Evolutionary conservation across 2,329 filamentous ascomycete genomes (phyloP).

Genomic region (Sporothrix humicola): DNA sequence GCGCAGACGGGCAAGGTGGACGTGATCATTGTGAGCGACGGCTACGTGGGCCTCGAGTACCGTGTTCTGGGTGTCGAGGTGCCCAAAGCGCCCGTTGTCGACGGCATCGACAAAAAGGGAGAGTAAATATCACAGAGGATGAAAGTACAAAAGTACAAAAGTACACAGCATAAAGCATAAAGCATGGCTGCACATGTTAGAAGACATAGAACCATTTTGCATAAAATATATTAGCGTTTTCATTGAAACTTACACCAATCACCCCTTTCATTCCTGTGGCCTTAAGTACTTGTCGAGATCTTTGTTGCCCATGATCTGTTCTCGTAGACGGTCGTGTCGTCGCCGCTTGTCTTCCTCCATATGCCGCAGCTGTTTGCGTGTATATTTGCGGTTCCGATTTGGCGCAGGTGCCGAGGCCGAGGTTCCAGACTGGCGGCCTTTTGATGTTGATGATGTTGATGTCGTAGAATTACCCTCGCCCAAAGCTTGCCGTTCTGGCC

Average conservation of each 20-base stretch:
- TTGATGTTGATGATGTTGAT: background rate
- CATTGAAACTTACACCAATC: background rate
- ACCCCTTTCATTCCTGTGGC: conserved; percentile 25
- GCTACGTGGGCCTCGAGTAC: conserved; percentile 77
- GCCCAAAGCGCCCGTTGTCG: conserved; percentile 56
- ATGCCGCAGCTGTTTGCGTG: conserved; percentile 52
- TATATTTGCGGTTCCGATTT: conserved; percentile 47
- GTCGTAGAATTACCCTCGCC: conserved; percentile 50
- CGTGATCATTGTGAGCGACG: conserved; percentile 81
- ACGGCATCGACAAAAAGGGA: conserved; percentile 50
- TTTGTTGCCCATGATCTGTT: conserved; percentile 75
- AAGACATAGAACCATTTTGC: background rate
- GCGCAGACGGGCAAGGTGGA: conserved; percentile 67
- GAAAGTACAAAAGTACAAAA: background rate
- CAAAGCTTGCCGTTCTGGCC: conserved; percentile 76
- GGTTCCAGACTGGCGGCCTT: background rate
- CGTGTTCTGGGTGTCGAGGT: conserved; percentile 56
- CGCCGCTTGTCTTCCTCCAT: conserved; percentile 66
- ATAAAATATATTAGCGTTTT: background rate
- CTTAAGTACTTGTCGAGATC: conserved; percentile 78
- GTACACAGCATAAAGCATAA: background rate
- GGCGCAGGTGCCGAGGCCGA: background rate
- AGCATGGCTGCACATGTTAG: conserved; percentile 8
- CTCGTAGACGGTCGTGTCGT: conserved; percentile 66
- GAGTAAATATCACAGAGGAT: background rate